Evolutionary conservation across 352 stramenopile species (phyloP), one percentile per base, ranked within the genome.

Genomic region (Pythium aristosporum): DNA sequence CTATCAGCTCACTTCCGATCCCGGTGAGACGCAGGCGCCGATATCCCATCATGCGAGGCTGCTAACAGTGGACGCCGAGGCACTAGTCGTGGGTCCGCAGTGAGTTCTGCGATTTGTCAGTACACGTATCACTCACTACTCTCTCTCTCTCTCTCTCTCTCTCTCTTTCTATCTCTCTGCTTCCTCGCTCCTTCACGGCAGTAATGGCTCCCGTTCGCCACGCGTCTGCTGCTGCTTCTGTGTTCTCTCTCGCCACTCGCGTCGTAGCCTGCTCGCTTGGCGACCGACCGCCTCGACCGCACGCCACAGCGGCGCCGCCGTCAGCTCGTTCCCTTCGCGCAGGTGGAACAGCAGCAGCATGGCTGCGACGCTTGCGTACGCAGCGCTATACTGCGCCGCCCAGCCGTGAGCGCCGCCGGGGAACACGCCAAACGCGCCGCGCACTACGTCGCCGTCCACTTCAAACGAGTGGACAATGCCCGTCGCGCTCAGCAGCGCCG

Each of bases 381-480:
- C 60, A 0, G 46, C 49, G 3, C 58, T 20, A 39, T 75, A 75
- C 9, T 47, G 68, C 15, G 56, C 54, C 21, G 68, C 63, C 58
- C 57, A 72, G n/a, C 68, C 63, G 12, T 69, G 18, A 7, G 21
- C 3, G 8, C 68, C 68, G 46, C 68, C 63, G 10, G 71, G 71
- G 8, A 78, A 67, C 18, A 72, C 44, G 2, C 71, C 71, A 25
- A 69, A 78, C 3, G 64, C 46, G 3, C 63, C 65, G 7, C 54
- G 48, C 5, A 83, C 67, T 11, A 65, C 67, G 30, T 72, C 57
- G 5, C 63, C 63, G 21, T 79, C 69, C 34, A 83, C 53, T n/a
- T 69, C 56, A 37, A 77, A 83, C 18, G 75, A 75, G 62, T 83
- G 75, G 28, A 83, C 72, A 32, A 68, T 62, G 25, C 75, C 75